These are phyloP conservation scores for Ilex paraguariensis DNA, from an alignment of 305 asterid species.

Conservation along the genomic window DNA sequence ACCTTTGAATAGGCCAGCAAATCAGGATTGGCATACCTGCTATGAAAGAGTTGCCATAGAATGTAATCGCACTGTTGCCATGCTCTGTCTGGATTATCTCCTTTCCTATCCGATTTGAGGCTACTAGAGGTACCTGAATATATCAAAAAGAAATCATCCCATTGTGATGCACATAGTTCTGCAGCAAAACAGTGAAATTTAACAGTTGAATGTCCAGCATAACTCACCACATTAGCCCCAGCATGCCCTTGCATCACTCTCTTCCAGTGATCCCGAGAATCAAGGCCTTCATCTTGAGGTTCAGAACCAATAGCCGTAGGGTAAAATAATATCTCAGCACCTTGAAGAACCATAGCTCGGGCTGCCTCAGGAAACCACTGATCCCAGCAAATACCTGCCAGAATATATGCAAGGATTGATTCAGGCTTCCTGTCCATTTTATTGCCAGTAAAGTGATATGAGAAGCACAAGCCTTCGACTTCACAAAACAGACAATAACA, in stretches of 20 bases:
- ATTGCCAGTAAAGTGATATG: not conserved
- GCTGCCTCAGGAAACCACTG: slow-evolving; percentile 99
- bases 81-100: slow-evolving; percentile 84
- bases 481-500: not conserved
- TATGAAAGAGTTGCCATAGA: slow-evolving; percentile 89
- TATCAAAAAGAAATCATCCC: slow-evolving; percentile 1
- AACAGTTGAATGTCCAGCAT: too few relatives aligned
- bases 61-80: slow-evolving; percentile 81
- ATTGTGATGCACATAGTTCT: not conserved
- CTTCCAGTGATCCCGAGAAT: slow-evolving; percentile 97
- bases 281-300: slow-evolving; percentile 90
- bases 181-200: not conserved
- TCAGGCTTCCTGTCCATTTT: not conserved
- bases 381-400: slow-evolving; percentile 93
- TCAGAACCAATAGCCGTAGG: slow-evolving; percentile 99
- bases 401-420: slow-evolving; percentile 11
- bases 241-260: slow-evolving; percentile 99
- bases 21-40: slow-evolving; percentile 49
- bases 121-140: slow-evolving; percentile 81
- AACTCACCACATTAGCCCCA: slow-evolving; percentile 87
- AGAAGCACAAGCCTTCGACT: not conserved
- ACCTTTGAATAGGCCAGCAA: not conserved
- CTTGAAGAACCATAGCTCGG: slow-evolving; percentile 97
- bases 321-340: slow-evolving; percentile 89
- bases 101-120: slow-evolving; percentile 90